These are phyloP conservation scores for Nicotiana benthamiana DNA, from an alignment of 257 asterid genomes.

Conservation along the genomic window DNA sequence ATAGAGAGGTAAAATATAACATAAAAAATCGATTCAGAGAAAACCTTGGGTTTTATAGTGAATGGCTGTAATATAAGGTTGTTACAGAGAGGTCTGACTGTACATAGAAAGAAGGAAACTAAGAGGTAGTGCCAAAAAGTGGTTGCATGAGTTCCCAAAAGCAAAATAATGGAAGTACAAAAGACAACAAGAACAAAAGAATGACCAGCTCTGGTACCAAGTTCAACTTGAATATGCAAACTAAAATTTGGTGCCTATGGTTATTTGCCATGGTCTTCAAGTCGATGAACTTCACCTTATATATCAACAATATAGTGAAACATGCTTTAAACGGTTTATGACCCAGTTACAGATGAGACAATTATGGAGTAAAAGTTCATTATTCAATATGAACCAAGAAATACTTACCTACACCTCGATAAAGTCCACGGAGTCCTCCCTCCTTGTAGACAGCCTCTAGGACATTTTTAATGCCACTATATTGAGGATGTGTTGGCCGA, in stretches of 20 bases:
- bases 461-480: conserved; percentile 69
- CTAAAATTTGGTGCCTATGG: not conserved
- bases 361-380: not conserved
- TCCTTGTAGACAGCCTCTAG: conserved; percentile 60
- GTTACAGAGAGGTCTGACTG: too few species aligned
- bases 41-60: too few species aligned
- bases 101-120: not conserved
- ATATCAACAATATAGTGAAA: not conserved
- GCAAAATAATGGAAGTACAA: not conserved
- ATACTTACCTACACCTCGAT: conserved; percentile 81
- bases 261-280: not conserved
- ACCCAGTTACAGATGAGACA: not conserved
- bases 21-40: too few species aligned
- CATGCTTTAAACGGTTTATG: not conserved
- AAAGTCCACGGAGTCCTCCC: conserved; percentile 81
- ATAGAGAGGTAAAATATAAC: too few species aligned
- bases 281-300: not conserved
- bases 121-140: not conserved
- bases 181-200: not conserved
- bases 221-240: not conserved
- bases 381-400: not conserved
- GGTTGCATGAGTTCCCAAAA: not conserved
- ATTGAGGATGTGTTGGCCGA: conserved; percentile 41
- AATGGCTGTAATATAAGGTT: too few species aligned
- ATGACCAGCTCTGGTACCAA: not conserved